A percentile compares a stretch with the other conserved stretches of the same genome.
Conservation (phyloP, 345 rosid species). For the Citrus sinensis region DNA sequence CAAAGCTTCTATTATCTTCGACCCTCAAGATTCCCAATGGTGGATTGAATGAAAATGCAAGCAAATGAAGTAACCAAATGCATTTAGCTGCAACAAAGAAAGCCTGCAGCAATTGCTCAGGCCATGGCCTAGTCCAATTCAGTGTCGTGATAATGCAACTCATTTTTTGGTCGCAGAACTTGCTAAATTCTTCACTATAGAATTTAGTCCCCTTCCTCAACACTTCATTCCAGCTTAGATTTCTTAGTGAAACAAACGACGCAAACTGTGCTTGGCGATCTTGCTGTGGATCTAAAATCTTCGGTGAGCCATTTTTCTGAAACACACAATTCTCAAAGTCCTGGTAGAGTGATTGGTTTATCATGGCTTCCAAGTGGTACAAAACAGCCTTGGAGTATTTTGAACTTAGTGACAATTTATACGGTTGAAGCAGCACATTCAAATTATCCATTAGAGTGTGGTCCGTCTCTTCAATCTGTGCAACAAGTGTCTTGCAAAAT, state of each 20-base stretch:
- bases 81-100: slow-evolving; percentile 93
- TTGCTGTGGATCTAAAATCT: slow-evolving; percentile 67
- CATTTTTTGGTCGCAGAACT: slow-evolving; percentile 97
- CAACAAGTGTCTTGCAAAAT: slow-evolving; percentile 73
- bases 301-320: slow-evolving; percentile 74
- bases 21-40: slow-evolving; percentile 73
- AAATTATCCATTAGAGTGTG: slow-evolving; percentile 44
- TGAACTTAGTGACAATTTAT: slow-evolving; percentile 57
- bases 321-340: slow-evolving; percentile 86
- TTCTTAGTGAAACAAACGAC: slow-evolving; percentile 71
- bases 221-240: slow-evolving; percentile 95
- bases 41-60: slow-evolving; percentile 87
- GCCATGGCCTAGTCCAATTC: slow-evolving; percentile 91
- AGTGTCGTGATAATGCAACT: slow-evolving; percentile 69
- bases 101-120: slow-evolving; percentile 77
- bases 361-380: slow-evolving; percentile 75
- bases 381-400: slow-evolving; percentile 65
- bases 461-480: slow-evolving; percentile 74
- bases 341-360: slow-evolving; percentile 80
- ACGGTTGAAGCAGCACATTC: slow-evolving; percentile 62
- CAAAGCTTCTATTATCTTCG: slow-evolving; percentile 68
- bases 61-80: slow-evolving; percentile 92
- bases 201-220: slow-evolving; percentile 83
- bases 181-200: slow-evolving; percentile 93
- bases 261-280: slow-evolving; percentile 75